Percentiles rank a stretch among this genome's conserved stretches.
These are phyloP conservation scores for Centella asiatica DNA, from an alignment of 129 eudicot genomes.

Conservation along the genomic window DNA sequence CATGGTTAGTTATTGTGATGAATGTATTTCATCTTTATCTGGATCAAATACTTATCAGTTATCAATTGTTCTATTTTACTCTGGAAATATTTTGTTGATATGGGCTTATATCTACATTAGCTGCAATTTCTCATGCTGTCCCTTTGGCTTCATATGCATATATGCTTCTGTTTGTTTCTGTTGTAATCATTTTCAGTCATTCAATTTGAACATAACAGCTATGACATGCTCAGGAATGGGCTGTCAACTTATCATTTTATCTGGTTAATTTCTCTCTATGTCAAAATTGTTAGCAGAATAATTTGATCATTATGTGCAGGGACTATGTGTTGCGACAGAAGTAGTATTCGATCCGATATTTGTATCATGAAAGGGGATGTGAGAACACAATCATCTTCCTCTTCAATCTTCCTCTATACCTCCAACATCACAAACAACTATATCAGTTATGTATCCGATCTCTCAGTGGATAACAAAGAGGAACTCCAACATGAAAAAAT, in stretches of 20 bases:
- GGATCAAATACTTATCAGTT: too few relatives aligned
- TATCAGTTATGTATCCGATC: not conserved
- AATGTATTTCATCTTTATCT: too few relatives aligned
- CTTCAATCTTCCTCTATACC: conserved; percentile 52
- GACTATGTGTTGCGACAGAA: conserved; percentile 88
- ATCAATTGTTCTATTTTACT: too few relatives aligned
- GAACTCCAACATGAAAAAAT: conserved; percentile 57
- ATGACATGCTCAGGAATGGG: too few relatives aligned
- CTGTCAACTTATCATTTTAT: not conserved
- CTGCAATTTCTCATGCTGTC: too few relatives aligned
- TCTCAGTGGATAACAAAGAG: conserved; percentile 5
- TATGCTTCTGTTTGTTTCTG: too few relatives aligned
- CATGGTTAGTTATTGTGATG: too few relatives aligned
- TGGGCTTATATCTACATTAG: too few relatives aligned
- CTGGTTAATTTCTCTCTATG: not conserved
- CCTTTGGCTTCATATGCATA: too few relatives aligned
- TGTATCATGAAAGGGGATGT: conserved; percentile 93
- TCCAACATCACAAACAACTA: conserved; percentile 14
- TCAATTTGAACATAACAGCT: too few relatives aligned
- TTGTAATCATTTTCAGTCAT: not conserved
- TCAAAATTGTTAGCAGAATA: not conserved
- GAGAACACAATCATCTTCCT: conserved; percentile 65
- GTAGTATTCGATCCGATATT: conserved; percentile 58
- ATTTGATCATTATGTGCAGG: conserved; percentile 37
- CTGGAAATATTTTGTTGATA: too few relatives aligned